Percentiles rank a stretch among this genome's conserved stretches.
Conservation (phyloP, 208 protist species). For the Trypanosomatidae sp. region DNA sequence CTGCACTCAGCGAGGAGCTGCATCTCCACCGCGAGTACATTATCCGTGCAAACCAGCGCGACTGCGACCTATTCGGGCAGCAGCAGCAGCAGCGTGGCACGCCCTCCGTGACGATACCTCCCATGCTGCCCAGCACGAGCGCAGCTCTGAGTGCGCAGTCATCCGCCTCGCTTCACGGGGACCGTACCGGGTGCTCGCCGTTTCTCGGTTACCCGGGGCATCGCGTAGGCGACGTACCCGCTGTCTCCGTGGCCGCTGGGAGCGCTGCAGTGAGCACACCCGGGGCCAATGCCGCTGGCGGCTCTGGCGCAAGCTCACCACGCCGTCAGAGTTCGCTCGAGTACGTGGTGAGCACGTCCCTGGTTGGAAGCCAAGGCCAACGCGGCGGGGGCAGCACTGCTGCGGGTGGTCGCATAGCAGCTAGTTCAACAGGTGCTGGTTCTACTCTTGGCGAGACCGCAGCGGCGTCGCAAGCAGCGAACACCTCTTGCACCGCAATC, state of each 20-base stretch:
- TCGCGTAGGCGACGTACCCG: constrained; percentile 1
- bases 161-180: not conserved
- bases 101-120: constrained; percentile 23
- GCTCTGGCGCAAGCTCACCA: not conserved
- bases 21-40: constrained; percentile 30
- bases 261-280: not conserved
- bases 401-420: not conserved
- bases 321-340: constrained; percentile 15
- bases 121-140: constrained; percentile 18
- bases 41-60: constrained; percentile 40
- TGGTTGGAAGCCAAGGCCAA: not conserved
- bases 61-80: constrained; percentile 44
- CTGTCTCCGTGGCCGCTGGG: not conserved
- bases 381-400: not conserved
- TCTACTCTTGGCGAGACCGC: not conserved
- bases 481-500: not conserved
- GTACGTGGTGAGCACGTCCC: constrained; percentile 2
- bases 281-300: not conserved
- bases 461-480: not conserved
- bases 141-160: not conserved
- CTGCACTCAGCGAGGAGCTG: constrained; percentile 39
- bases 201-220: constrained; percentile 1
- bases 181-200: not conserved
- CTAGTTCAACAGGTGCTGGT: not conserved
- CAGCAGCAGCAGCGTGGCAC: constrained; percentile 37